These are phyloP conservation scores for Inga oerstediana DNA, from an alignment of 306 rosid genomes.

Conservation along the genomic window DNA sequence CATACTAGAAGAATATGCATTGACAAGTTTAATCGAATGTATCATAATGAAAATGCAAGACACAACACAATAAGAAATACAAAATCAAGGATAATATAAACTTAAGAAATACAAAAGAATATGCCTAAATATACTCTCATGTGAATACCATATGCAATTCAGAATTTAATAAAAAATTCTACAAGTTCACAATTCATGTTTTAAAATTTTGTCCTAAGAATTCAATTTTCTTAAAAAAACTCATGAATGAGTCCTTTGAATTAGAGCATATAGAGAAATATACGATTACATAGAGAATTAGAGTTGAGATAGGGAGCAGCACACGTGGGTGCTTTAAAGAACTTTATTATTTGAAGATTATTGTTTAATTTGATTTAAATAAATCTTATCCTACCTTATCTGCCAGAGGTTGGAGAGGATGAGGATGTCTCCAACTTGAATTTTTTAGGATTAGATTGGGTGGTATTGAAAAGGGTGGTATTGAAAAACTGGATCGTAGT, in stretches of 20 bases:
- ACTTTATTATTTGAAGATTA: too few species aligned
- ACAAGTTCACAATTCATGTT: constrained; percentile 5
- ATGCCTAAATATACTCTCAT: constrained; percentile 19
- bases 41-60: constrained; percentile 14
- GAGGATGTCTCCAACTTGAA: too few species aligned
- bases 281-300: neutral
- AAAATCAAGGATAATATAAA: constrained; percentile 24
- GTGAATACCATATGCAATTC: constrained; percentile 1
- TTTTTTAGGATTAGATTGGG: neutral
- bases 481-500: neutral
- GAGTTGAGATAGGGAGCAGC: neutral
- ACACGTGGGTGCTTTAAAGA: too few species aligned
- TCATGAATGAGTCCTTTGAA: constrained; percentile 13
- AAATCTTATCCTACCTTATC: neutral
- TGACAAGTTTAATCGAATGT: neutral
- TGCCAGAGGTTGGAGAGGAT: neutral
- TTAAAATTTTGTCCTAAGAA: constrained; percentile 24
- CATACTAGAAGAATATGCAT: constrained; percentile 32
- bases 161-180: constrained; percentile 5
- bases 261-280: constrained; percentile 14
- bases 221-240: constrained; percentile 13
- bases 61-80: constrained; percentile 17
- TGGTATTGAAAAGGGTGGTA: neutral
- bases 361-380: neutral
- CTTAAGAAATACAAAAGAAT: neutral